Percentiles rank a stretch among this genome's conserved stretches.
Evolutionary conservation across 73 alveolate genomes (phyloP).

Genomic region (Stentor coeruleus): DNA sequence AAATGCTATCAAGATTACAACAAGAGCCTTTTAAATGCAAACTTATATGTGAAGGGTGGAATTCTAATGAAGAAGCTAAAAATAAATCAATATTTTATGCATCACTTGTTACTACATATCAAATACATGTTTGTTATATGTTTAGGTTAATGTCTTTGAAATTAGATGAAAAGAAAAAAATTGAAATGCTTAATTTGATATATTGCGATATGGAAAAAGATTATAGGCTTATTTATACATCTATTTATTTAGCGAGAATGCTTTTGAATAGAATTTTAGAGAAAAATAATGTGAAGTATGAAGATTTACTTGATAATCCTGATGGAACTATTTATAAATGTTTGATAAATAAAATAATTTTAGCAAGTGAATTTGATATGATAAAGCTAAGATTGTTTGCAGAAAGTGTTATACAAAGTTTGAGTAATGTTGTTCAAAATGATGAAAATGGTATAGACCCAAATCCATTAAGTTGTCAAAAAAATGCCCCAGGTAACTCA

Average conservation of each 20-base stretch:
- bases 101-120: constrained; percentile 4
- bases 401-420: not conserved
- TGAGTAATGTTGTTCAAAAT: not conserved
- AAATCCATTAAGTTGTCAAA: not conserved
- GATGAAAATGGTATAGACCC: not conserved
- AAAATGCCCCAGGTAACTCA: too few relatives aligned
- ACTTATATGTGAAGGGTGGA: not conserved
- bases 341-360: not conserved
- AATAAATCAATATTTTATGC: not conserved
- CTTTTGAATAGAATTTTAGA: not conserved
- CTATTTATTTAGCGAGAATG: not conserved
- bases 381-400: not conserved
- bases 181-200: not conserved
- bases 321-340: not conserved
- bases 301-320: not conserved
- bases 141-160: not conserved
- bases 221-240: constrained; percentile 2
- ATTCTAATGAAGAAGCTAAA: not conserved
- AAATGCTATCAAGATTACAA: constrained; percentile 8
- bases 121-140: not conserved
- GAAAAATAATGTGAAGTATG: not conserved
- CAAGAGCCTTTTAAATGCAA: constrained; percentile 22
- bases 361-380: not conserved
- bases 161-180: not conserved
- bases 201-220: constrained; percentile 15